A percentile compares a stretch with the other conserved stretches of the same genome.
Conservation (phyloP, 2,329 filamentous ascomycete genomes). For the Aspergillus latus region DNA sequence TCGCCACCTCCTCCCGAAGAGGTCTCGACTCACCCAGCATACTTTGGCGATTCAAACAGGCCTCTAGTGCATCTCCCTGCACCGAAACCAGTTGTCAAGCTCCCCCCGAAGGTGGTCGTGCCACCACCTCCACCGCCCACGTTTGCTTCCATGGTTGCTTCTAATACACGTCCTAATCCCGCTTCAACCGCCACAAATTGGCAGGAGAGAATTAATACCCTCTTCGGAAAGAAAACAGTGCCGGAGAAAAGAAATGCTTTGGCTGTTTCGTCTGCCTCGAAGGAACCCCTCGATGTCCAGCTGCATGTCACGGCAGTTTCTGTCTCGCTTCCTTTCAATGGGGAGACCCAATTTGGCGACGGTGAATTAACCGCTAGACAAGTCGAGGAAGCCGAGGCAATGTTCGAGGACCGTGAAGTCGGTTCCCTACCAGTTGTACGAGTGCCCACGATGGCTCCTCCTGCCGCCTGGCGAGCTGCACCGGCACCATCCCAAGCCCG, state of each 20-base stretch:
- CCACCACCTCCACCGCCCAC: slow-evolving; percentile 47
- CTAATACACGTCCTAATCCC: slow-evolving; percentile 42
- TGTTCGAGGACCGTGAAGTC: slow-evolving; percentile 79
- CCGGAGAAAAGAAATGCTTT: slow-evolving; percentile 55
- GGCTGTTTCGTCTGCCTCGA: slow-evolving; percentile 66
- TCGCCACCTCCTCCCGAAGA: slow-evolving; percentile 61
- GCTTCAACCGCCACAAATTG: slow-evolving; percentile 56
- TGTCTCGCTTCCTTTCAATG: slow-evolving; percentile 63
- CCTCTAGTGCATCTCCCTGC: slow-evolving; percentile 60
- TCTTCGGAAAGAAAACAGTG: slow-evolving; percentile 64
- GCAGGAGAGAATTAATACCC: slow-evolving; percentile 81
- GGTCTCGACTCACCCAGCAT: slow-evolving; percentile 56
- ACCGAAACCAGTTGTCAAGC: slow-evolving; percentile 72
- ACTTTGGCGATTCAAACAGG: slow-evolving; percentile 49
- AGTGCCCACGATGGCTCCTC: slow-evolving; percentile 63
- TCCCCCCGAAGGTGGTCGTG: slow-evolving; percentile 62
- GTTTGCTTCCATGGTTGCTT: slow-evolving; percentile 46
- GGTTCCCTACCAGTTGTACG: slow-evolving; percentile 71
- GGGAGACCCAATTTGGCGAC: slow-evolving; percentile 42
- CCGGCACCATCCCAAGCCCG: slow-evolving; percentile 35
- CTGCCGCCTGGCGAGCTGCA: slow-evolving; percentile 63
- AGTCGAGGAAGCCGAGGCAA: slow-evolving; percentile 75
- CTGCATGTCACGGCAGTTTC: slow-evolving; percentile 58
- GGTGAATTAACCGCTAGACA: slow-evolving; percentile 60
- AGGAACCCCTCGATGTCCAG: slow-evolving; percentile 63